These are phyloP conservation scores for Sclerotinia trifoliorum DNA, from an alignment of 2,329 filamentous ascomycete species.

Conservation along the genomic window DNA sequence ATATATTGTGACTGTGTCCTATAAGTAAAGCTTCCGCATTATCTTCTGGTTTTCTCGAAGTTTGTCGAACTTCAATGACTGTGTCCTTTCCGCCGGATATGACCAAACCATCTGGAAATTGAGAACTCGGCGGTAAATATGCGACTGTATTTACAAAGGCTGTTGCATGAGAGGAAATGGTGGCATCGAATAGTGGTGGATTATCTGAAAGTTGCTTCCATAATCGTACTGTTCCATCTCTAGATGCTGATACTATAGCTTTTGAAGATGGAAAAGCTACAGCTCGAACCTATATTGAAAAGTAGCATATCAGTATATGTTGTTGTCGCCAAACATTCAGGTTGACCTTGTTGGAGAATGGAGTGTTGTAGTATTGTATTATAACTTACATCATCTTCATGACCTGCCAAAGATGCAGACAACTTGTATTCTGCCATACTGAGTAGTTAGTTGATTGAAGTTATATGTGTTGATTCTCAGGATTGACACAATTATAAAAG, in stretches of 20 bases:
- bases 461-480: not conserved
- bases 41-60: constrained; percentile 63
- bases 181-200: constrained; percentile 71
- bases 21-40: constrained; percentile 83
- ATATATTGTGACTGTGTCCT: constrained; percentile 85
- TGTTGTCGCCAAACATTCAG: not conserved
- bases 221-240: constrained; percentile 84
- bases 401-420: constrained; percentile 82
- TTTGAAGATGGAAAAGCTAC: constrained; percentile 74
- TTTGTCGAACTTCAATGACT: constrained; percentile 84
- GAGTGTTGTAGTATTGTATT: constrained; percentile 3
- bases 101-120: constrained; percentile 72
- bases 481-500: constrained; percentile 10
- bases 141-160: constrained; percentile 86
- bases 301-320: not conserved
- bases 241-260: constrained; percentile 77
- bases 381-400: constrained; percentile 84
- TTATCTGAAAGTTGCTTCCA: constrained; percentile 70
- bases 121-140: constrained; percentile 68
- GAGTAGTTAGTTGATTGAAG: not conserved
- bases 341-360: constrained; percentile 23
- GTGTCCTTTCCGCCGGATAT: constrained; percentile 88
- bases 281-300: constrained; percentile 69
- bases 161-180: constrained; percentile 75
- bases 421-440: constrained; percentile 85